phyloP scores from a whole-genome alignment of 129 eudicot genomes.

The Lonicera japonica region DNA sequence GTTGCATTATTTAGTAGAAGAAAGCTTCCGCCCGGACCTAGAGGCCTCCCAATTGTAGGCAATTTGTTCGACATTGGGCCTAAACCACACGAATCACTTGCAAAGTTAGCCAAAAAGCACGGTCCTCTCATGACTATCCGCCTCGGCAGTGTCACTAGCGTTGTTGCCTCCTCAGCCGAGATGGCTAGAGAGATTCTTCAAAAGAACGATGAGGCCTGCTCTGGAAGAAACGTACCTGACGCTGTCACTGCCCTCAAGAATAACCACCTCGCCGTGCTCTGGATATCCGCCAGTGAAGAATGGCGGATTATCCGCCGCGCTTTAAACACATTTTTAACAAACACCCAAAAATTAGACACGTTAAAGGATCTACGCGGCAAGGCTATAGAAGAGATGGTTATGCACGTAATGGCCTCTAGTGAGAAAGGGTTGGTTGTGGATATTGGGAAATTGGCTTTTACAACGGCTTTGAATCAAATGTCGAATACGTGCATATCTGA shows the following conservation, averaged over 20 bases:
- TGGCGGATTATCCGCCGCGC: conserved; percentile 46
- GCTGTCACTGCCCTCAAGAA: conserved; percentile 20
- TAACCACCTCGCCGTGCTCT: conserved; percentile 18
- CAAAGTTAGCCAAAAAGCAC: conserved; percentile 11
- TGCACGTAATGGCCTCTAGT: conserved; percentile 11
- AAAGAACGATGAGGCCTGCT: conserved; percentile 25
- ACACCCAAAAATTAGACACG: conserved; percentile 24
- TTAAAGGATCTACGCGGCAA: conserved; percentile 20
- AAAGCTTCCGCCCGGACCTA: conserved; percentile 3
- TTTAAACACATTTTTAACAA: conserved; percentile 24
- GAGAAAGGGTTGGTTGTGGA: conserved; percentile 11
- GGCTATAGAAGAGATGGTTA: conserved; percentile 25
- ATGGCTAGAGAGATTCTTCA: conserved; percentile 31
- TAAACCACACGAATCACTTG: conserved; percentile 6
- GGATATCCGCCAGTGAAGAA: conserved; percentile 20
- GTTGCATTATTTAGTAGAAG: neutral
- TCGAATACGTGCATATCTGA: conserved; percentile 37
- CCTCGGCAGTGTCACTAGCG: conserved; percentile 21
- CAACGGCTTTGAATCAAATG: conserved; percentile 33
- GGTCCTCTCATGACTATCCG: conserved; percentile 31
- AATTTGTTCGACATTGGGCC: conserved; percentile 14
- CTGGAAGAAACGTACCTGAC: conserved; percentile 34
- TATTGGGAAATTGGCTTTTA: conserved; percentile 37
- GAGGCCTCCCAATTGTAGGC: conserved; percentile 10
- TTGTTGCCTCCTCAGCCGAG: conserved; percentile 22